These are phyloP conservation scores for Saccharomyces paradoxus DNA, from an alignment of 805 yeast genomes.

Conservation along the genomic window DNA sequence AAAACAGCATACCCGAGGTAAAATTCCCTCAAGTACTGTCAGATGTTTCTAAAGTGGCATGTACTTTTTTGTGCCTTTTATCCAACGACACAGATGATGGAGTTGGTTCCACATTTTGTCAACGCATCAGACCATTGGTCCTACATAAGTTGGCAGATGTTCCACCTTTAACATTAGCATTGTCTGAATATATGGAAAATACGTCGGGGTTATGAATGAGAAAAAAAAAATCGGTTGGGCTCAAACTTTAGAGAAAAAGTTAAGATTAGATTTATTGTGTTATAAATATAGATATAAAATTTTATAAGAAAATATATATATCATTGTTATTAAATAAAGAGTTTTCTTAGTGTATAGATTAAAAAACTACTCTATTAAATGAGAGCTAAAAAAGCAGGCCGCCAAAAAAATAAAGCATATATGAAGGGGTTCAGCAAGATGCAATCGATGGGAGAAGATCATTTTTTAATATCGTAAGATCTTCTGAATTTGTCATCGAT, in stretches of 20 bases:
- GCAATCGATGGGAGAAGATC: constrained; percentile 11
- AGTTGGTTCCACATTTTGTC: constrained; percentile 22
- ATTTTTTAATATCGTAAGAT: constrained; percentile 61
- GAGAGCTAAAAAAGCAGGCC: neutral
- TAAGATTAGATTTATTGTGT: neutral
- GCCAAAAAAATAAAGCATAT: neutral
- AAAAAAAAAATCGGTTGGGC: neutral
- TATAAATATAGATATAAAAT: neutral
- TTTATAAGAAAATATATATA: neutral
- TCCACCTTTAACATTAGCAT: constrained; percentile 26
- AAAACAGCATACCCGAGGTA: constrained; percentile 21
- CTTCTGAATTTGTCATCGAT: constrained; percentile 88
- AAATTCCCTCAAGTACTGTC: constrained; percentile 25
- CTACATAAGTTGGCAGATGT: constrained; percentile 27
- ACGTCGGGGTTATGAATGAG: constrained; percentile 15
- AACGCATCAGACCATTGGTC: constrained; percentile 23
- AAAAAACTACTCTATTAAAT: neutral
- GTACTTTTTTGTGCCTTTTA: constrained; percentile 27
- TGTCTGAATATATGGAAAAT: constrained; percentile 29
- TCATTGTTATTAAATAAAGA: neutral
- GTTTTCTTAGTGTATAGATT: neutral
- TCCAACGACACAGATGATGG: constrained; percentile 27
- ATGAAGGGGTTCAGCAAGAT: neutral
- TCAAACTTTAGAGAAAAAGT: neutral
- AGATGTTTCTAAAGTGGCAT: constrained; percentile 28